Evolutionary conservation across 1,139 yeast species (phyloP).

Genomic region (Suhomyces wounanorum): DNA sequence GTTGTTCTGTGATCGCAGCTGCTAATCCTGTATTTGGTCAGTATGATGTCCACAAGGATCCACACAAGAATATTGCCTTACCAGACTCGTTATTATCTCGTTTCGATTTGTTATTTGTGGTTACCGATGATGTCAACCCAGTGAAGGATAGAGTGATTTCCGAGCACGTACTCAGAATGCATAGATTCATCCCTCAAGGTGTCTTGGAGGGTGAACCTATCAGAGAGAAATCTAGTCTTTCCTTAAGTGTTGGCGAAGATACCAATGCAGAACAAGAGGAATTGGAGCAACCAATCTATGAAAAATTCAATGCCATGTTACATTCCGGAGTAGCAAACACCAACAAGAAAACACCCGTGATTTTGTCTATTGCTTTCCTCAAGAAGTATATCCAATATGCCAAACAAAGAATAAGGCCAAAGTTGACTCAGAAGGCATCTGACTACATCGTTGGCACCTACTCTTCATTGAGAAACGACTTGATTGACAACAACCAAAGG

Average conservation of each 20-base stretch:
- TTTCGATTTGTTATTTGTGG: constrained; percentile 92
- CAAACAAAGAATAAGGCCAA: constrained; percentile 84
- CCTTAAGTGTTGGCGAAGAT: constrained; percentile 80
- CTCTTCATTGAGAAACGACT: constrained; percentile 81
- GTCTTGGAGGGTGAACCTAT: constrained; percentile 93
- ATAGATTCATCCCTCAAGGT: constrained; percentile 87
- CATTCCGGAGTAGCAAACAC: constrained; percentile 70
- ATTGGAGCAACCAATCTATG: constrained; percentile 64
- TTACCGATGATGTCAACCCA: constrained; percentile 92
- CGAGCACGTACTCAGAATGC: constrained; percentile 95
- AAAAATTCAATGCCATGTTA: constrained; percentile 77
- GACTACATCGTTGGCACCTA: constrained; percentile 80
- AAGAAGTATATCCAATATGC: constrained; percentile 94
- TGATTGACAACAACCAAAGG: constrained; percentile 67
- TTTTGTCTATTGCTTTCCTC: constrained; percentile 80
- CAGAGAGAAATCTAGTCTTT: constrained; percentile 68
- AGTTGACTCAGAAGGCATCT: constrained; percentile 74
- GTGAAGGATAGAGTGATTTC: constrained; percentile 82
- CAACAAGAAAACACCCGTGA: constrained; percentile 54
- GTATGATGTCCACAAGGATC: constrained; percentile 94
- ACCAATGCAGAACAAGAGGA: constrained; percentile 47
- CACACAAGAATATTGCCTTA: constrained; percentile 92
- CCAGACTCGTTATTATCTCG: constrained; percentile 97
- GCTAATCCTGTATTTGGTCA: constrained; percentile 98
- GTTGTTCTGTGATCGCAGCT: constrained; percentile 97